Evolutionary conservation across 1,139 yeast species (phyloP), one percentile per base, ranked within the genome.

Genomic region (Saccharomyces hybrid): DNA sequence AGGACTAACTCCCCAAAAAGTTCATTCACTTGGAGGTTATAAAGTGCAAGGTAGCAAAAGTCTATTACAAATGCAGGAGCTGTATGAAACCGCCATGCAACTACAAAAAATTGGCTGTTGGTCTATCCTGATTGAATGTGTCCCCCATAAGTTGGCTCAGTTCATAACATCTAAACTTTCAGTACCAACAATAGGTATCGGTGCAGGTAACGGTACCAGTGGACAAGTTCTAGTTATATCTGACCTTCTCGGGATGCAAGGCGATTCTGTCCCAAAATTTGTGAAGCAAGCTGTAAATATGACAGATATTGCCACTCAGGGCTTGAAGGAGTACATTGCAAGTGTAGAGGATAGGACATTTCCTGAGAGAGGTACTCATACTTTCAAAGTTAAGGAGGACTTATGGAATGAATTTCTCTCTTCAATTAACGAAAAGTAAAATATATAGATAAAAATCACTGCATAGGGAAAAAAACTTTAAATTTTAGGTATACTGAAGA

Each of bases 181-280:
- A 0, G 75, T 91, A 1, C 98, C 99, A 0, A 88, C 95, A 1
- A 90, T 93, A 59, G 98, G 99, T 5, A 93, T 93, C 53, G 99
- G 99, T 5, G 97, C 98, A 0, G 98, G 99, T 0, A 82, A 84
- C 19, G 73, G 72, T 11, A 85, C 93, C 14, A 82, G 89, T 38
- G 98, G 97, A 0, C 98, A 93, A 69, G 97, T 93, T 1, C 76
- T 93, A 51, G 99, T 93, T 0, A 83, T 87, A 67, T 81, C 90
- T 2, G 99, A 93, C 67, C 67, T 88, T 73, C 74, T 93, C 47
- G 97, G 97, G 0, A 80, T 84, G 86, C 79, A 81, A 51, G 82
- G 83, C 25, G 73, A 73, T 1, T 79, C 75, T 49, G 65, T 71
- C 16, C 90, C 96, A 1, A 87, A 86, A 68, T 91, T 93, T 71